Conservation (phyloP, 2,329 filamentous ascomycete genomes). For the Sclerotinia sclerotiorum region DNA sequence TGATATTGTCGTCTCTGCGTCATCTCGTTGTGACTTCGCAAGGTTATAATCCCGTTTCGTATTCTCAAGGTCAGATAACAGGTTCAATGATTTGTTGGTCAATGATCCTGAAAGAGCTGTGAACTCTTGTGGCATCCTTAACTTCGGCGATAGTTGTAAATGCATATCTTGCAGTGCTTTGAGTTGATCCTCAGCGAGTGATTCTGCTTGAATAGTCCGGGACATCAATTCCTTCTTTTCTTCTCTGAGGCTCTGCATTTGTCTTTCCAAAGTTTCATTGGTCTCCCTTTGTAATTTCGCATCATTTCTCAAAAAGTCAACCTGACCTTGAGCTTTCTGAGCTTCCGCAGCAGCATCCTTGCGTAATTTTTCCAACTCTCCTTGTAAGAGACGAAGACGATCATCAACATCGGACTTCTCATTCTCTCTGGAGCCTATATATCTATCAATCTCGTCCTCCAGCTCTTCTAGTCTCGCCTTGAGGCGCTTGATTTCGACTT, state of each 20-base stretch:
- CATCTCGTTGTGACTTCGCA: constrained; percentile 63
- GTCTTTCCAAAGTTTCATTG: constrained; percentile 57
- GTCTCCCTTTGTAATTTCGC: constrained; percentile 59
- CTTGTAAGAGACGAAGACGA: constrained; percentile 65
- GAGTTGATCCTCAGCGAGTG: constrained; percentile 52
- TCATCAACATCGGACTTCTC: constrained; percentile 71
- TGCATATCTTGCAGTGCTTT: constrained; percentile 59
- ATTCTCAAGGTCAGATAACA: constrained; percentile 59
- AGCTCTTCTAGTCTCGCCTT: constrained; percentile 80
- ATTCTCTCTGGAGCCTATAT: constrained; percentile 79
- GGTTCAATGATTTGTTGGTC: constrained; percentile 55
- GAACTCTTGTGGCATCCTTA: constrained; percentile 55
- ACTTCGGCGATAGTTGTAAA: constrained; percentile 55
- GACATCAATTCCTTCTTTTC: constrained; percentile 53
- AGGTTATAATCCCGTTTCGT: constrained; percentile 60
- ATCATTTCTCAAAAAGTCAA: constrained; percentile 63
- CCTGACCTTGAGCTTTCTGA: constrained; percentile 60
- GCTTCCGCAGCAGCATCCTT: constrained; percentile 58
- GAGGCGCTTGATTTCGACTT: constrained; percentile 74
- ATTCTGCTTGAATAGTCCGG: constrained; percentile 52
- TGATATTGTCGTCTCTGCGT: constrained; percentile 54
- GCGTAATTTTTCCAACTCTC: constrained; percentile 65
- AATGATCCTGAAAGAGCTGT: constrained; percentile 60
- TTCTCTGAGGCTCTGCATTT: constrained; percentile 56
- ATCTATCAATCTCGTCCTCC: constrained; percentile 87